These are phyloP conservation scores for Ottelia alismoides DNA, from an alignment of 106 monocot species.

Conservation along the genomic window DNA sequence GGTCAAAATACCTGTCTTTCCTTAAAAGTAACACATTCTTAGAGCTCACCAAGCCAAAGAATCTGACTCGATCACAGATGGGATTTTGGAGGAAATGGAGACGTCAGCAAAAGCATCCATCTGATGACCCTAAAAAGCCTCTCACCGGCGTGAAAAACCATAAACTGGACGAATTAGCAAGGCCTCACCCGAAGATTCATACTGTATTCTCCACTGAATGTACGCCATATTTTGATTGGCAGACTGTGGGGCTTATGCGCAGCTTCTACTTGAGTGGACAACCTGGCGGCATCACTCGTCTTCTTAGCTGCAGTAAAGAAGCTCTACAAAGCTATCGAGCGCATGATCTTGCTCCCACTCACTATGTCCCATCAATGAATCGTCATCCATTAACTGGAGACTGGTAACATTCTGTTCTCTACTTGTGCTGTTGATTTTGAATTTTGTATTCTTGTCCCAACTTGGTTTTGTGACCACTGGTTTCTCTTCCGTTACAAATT, in stretches of 20 bases:
- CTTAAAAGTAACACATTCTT: constrained; percentile 66
- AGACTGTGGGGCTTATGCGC: constrained; percentile 76
- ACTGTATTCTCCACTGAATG: constrained; percentile 97
- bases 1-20: constrained; percentile 85
- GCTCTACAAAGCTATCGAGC: constrained; percentile 64
- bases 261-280: constrained; percentile 76
- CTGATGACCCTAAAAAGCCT: too few relatives aligned
- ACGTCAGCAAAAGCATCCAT: too few relatives aligned
- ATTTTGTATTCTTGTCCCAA: too few relatives aligned
- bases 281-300: constrained; percentile 89
- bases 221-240: constrained; percentile 88
- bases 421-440: background rate
- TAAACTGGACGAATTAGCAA: constrained; percentile 9
- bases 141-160: background rate
- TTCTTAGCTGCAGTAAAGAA: constrained; percentile 87
- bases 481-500: too few relatives aligned
- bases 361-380: constrained; percentile 96
- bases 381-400: constrained; percentile 92
- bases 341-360: constrained; percentile 92
- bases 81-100: background rate
- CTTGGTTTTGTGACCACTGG: too few relatives aligned
- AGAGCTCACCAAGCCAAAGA: constrained; percentile 76
- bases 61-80: constrained; percentile 21
- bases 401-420: too few relatives aligned
- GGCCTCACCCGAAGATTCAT: constrained; percentile 62